Conservation (phyloP, 1,284 basidiomycete genomes). For the Ustilago xerochloae region DNA sequence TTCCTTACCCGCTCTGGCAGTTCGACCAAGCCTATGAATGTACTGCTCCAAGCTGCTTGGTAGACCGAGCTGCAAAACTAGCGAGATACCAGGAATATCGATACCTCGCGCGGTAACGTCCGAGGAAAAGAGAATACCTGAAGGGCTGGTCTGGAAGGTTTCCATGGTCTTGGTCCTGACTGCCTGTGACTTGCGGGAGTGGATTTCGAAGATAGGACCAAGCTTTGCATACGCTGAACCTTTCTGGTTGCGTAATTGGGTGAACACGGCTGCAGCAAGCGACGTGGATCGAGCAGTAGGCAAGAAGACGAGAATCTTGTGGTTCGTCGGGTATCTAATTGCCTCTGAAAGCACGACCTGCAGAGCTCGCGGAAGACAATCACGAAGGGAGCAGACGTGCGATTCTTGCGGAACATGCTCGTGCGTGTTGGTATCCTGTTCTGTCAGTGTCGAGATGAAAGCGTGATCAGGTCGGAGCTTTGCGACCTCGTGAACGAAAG, state of each 20-base stretch:
- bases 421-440: conserved; percentile 77
- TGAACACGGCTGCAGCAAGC: conserved; percentile 71
- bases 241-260: conserved; percentile 22
- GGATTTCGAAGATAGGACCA: conserved; percentile 51
- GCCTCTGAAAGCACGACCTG: conserved; percentile 69
- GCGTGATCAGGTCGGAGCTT: conserved; percentile 70
- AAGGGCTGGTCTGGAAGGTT: conserved; percentile 72
- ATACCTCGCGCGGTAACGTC: conserved; percentile 92
- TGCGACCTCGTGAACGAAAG: conserved; percentile 68
- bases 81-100: conserved; percentile 68
- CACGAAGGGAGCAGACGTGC: conserved; percentile 40
- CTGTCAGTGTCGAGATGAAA: conserved; percentile 75
- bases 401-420: conserved; percentile 75
- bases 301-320: conserved; percentile 72
- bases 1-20: conserved; percentile 71
- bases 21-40: conserved; percentile 71
- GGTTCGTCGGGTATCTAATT: conserved; percentile 34
- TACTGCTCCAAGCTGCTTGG: conserved; percentile 58
- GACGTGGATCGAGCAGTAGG: conserved; percentile 77
- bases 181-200: conserved; percentile 54
- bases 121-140: conserved; percentile 81
- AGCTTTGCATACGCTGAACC: conserved; percentile 19
- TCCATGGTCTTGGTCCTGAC: conserved; percentile 48
- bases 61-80: conserved; percentile 74
- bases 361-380: conserved; percentile 71